These are phyloP conservation scores for Pyrus hybrid DNA, from an alignment of 331 rosid genomes.

Conservation along the genomic window DNA sequence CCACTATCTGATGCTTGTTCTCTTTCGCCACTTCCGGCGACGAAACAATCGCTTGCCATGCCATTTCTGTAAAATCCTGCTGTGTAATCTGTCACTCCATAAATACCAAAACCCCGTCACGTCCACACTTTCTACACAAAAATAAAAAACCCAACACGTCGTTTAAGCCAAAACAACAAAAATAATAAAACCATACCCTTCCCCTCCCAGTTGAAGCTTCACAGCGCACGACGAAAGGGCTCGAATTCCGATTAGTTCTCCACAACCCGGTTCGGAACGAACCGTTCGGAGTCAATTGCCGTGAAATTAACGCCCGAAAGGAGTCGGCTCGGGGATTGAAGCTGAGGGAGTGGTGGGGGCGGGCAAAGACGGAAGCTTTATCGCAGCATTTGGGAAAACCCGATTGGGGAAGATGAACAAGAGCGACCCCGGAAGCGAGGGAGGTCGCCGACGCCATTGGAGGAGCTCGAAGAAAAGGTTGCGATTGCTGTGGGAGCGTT, in stretches of 20 bases:
- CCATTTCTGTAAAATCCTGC: constrained; percentile 97
- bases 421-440: constrained; percentile 28
- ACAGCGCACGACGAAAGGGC: constrained; percentile 45
- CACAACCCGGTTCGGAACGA: constrained; percentile 29
- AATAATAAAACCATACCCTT: constrained; percentile 42
- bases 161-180: not conserved
- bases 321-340: constrained; percentile 26
- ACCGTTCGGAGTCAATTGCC: constrained; percentile 23
- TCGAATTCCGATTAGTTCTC: constrained; percentile 22
- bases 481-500: not conserved
- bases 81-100: constrained; percentile 66
- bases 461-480: not conserved
- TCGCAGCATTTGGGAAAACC: constrained; percentile 24
- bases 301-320: constrained; percentile 28
- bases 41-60: constrained; percentile 89
- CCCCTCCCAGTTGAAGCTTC: constrained; percentile 70
- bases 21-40: constrained; percentile 93
- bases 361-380: constrained; percentile 26
- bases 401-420: constrained; percentile 25
- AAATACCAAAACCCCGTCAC: constrained; percentile 7
- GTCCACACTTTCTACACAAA: not conserved
- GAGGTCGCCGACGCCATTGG: constrained; percentile 50
- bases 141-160: not conserved
- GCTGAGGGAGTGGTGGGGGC: constrained; percentile 23
- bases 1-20: constrained; percentile 97